phyloP scores from a whole-genome alignment of 345 rosid species.

The Salix dunnii region DNA sequence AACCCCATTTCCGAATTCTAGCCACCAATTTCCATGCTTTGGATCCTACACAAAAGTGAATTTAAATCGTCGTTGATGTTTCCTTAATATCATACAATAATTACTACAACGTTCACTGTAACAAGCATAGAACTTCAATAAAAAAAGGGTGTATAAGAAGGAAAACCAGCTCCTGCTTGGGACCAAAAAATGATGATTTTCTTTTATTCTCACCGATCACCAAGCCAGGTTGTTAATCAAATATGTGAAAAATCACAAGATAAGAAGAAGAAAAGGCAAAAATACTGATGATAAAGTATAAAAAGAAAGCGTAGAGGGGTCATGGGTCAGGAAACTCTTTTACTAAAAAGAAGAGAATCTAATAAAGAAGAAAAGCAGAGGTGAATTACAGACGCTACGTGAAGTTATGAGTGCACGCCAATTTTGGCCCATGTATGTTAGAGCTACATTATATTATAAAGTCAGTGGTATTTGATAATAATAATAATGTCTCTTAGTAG shows the following conservation, averaged over 20 bases:
- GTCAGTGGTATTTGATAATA: neutral
- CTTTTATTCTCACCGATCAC: neutral
- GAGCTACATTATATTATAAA: neutral
- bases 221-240: neutral
- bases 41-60: conserved; percentile 58
- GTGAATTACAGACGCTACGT: conserved; percentile 21
- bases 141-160: neutral
- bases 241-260: neutral
- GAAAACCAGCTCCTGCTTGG: neutral
- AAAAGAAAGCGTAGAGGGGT: conserved; percentile 13
- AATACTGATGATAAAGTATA: conserved; percentile 4
- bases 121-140: neutral
- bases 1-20: conserved; percentile 86
- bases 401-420: conserved; percentile 26
- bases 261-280: neutral
- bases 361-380: conserved; percentile 30
- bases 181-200: neutral
- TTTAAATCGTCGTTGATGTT: no score
- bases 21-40: conserved; percentile 99
- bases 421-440: neutral
- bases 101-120: neutral
- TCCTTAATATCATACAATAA: neutral
- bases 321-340: conserved; percentile 19
- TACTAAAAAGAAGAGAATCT: conserved; percentile 37
- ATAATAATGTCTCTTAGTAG: neutral